Conservation (phyloP, 495 filamentous ascomycete species). For the Aspergillus leporis region DNA sequence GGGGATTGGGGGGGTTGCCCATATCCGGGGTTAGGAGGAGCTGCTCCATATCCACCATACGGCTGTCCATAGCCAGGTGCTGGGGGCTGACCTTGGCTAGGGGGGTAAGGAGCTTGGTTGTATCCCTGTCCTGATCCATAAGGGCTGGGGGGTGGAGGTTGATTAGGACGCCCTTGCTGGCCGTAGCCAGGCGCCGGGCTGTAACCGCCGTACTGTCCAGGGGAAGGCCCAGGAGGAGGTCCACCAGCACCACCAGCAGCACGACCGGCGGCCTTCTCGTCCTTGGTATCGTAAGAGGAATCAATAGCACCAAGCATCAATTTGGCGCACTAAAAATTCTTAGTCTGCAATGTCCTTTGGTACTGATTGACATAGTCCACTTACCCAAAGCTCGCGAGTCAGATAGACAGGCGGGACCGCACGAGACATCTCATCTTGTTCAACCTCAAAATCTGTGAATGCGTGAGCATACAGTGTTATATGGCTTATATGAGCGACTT, state of each 20-base stretch:
- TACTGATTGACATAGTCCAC: constrained; percentile 7
- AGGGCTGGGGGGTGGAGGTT: constrained; percentile 5
- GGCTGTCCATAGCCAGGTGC: constrained; percentile 28
- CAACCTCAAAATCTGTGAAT: constrained; percentile 62
- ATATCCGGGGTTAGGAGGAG: constrained; percentile 26
- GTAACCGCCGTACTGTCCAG: constrained; percentile 38
- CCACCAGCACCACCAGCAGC: constrained; percentile 1
- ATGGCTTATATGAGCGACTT: constrained; percentile 28
- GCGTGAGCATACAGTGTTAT: constrained; percentile 1
- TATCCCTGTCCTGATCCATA: constrained; percentile 20
- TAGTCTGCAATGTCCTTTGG: constrained; percentile 3
- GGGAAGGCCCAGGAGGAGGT: constrained; percentile 24
- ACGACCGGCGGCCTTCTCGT: constrained; percentile 50
- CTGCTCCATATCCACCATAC: constrained; percentile 25
- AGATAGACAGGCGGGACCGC: constrained; percentile 56
- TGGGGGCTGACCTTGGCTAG: constrained; percentile 22
- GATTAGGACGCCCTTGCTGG: constrained; percentile 10
- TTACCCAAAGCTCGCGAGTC: constrained; percentile 66
- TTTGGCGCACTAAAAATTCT: constrained; percentile 55
- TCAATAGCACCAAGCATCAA: constrained; percentile 72
- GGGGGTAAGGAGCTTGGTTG: constrained; percentile 21
- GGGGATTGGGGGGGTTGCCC: constrained; percentile 19
- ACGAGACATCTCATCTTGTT: constrained; percentile 63
- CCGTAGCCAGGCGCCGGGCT: constrained; percentile 26
- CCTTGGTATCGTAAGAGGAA: constrained; percentile 63